Base-by-base conservation (phyloP, 257 asterid species). In the Verbena officinalis region DNA sequence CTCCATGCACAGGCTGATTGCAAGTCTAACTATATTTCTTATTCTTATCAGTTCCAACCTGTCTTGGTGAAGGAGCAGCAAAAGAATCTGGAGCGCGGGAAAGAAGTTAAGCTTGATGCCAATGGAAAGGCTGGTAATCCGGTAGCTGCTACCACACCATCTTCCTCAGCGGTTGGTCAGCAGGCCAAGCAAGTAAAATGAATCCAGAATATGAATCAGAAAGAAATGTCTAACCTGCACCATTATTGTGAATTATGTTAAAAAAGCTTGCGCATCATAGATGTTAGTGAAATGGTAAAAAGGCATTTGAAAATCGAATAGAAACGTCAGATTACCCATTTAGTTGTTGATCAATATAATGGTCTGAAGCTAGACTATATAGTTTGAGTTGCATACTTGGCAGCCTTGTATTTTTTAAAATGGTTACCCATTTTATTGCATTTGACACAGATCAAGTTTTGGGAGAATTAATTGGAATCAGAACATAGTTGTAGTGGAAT, bases 11-110 rank as follows among this genome's bases (percentile, higher is more conserved):
- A 36, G n/a, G n/a, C 36, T n/a, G n/a, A n/a, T n/a, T n/a, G n/a
- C n/a, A n/a, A n/a, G n/a, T n/a, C n/a, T 58, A 69, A 72, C 22
- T 34, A 27, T 43, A 50, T 75, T 21, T 53, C 24, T 39, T 60
- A 10, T 38, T 61, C 30, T 50, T 59, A 13, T 68, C 96, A 91
- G 98, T 90, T 93, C 83, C 75, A 87, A 73, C 99, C 97, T 11
- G 90, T 90, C 45, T 43, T 87, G 86, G 86, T 88, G 76, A 90
- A 93, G 85, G 85, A 83, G 56, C 5, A 27, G 4, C 90, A 81
- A 70, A 83, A 74, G 70, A 74, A 75, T 30, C 56, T 31, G 24
- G 70, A 72, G 59, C 74, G 48, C 16, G 74, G 55, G 39, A 74
- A 80, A 58, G 79, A 74, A 48, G 73, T 40, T 51, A 79, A 79